phyloP scores from a whole-genome alignment of 2,329 filamentous ascomycete genomes.

The Onygena corvina region DNA sequence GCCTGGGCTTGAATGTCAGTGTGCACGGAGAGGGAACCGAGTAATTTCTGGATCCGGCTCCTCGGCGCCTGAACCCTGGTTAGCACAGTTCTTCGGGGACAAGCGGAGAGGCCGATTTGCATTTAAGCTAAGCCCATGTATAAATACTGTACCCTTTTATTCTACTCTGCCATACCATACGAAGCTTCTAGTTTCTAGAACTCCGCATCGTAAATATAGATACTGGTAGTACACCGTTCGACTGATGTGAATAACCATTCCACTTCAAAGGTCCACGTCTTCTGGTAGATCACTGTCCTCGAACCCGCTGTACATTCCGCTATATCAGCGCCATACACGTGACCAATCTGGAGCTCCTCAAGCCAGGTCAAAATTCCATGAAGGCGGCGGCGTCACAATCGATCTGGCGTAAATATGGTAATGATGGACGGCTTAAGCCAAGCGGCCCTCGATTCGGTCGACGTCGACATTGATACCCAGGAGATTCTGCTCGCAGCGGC shows the following conservation, averaged over 20 bases:
- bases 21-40: constrained; percentile 15
- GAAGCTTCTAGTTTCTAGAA: too few relatives aligned
- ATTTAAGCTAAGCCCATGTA: constrained; percentile 2
- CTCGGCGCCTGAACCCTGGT: neutral
- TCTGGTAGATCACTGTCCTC: too few relatives aligned
- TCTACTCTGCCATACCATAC: constrained; percentile 3
- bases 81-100: neutral
- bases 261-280: too few relatives aligned
- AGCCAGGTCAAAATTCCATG: too few relatives aligned
- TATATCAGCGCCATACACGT: too few relatives aligned
- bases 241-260: too few relatives aligned
- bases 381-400: too few relatives aligned
- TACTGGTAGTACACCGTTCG: too few relatives aligned
- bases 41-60: neutral
- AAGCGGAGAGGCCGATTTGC: neutral
- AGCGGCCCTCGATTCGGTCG: constrained; percentile 8
- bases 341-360: too few relatives aligned
- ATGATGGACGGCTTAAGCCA: constrained; percentile 7
- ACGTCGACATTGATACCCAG: constrained; percentile 37
- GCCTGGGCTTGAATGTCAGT: constrained; percentile 76
- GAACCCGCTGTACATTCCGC: too few relatives aligned
- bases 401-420: neutral
- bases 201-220: too few relatives aligned
- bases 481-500: constrained; percentile 54
- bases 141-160: constrained; percentile 6